Percentiles rank a stretch among this genome's conserved stretches.
These are phyloP conservation scores for Aspergillus aculeatinus DNA, from an alignment of 2,329 filamentous ascomycete species.

Conservation along the genomic window DNA sequence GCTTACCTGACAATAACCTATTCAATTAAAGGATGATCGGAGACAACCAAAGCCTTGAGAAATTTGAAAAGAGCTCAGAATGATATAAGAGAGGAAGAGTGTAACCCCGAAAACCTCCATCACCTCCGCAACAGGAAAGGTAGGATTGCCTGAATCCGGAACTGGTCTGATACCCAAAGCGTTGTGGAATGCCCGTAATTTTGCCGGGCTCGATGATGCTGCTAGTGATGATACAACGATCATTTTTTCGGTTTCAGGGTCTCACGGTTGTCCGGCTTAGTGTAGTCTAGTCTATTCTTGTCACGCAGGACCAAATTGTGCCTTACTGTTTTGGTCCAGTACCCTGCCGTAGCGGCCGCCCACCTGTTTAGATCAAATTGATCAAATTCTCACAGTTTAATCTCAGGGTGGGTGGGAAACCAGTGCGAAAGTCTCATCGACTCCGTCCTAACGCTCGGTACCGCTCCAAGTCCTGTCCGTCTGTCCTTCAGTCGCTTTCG, in stretches of 20 bases:
- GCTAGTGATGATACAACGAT: neutral
- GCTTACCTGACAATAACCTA: too few relatives aligned
- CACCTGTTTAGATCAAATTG: neutral
- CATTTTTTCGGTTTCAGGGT: constrained; percentile 10
- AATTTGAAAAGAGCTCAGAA: neutral
- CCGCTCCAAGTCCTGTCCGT: neutral
- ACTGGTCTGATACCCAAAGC: neutral
- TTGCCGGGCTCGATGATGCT: neutral
- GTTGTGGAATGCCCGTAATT: constrained; percentile 1
- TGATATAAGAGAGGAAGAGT: neutral
- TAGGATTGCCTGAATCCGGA: neutral
- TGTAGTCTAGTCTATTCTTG: neutral
- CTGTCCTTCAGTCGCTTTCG: neutral
- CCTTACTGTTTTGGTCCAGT: neutral
- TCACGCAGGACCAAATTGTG: neutral
- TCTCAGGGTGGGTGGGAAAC: neutral
- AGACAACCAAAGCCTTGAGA: too few relatives aligned
- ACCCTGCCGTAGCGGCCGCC: neutral
- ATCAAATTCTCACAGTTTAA: neutral
- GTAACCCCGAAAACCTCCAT: neutral
- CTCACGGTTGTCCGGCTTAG: neutral
- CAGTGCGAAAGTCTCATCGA: neutral
- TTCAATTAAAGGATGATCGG: too few relatives aligned
- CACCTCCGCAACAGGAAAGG: neutral
- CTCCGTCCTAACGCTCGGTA: neutral